phyloP scores from a whole-genome alignment of 768 basidiomycete genomes.

The Amanita muscaria region DNA sequence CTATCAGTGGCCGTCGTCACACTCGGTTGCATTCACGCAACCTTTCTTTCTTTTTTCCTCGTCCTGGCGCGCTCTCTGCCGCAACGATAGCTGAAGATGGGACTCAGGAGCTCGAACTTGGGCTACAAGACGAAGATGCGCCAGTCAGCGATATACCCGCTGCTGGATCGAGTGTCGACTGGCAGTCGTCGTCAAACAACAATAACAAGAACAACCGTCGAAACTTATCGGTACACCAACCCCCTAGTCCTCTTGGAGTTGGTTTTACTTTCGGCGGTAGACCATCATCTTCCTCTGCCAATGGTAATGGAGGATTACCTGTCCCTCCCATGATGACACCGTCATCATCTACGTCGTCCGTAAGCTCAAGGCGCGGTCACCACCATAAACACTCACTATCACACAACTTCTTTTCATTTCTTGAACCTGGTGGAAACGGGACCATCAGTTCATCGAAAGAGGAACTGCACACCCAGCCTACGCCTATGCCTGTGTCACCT shows the following conservation, averaged over 20 bases:
- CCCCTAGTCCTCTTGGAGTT: slow-evolving; percentile 33
- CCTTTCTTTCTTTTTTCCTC: slow-evolving; percentile 85
- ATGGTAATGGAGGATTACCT: neutral
- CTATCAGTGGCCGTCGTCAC: slow-evolving; percentile 38
- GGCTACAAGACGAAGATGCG: slow-evolving; percentile 24
- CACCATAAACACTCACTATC: slow-evolving; percentile 93
- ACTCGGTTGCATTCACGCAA: slow-evolving; percentile 83
- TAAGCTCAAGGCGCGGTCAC: slow-evolving; percentile 54
- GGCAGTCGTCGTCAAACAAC: no score
- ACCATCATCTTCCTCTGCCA: slow-evolving; percentile 23
- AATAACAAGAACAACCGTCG: no score
- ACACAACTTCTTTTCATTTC: slow-evolving; percentile 93
- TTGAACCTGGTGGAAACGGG: slow-evolving; percentile 55
- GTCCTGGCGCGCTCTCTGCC: slow-evolving; percentile 54
- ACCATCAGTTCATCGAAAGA: neutral
- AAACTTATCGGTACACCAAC: neutral
- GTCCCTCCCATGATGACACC: slow-evolving; percentile 21
- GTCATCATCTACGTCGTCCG: slow-evolving; percentile 18
- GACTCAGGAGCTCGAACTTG: slow-evolving; percentile 38
- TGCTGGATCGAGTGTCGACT: slow-evolving; percentile 29
- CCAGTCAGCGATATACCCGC: slow-evolving; percentile 40
- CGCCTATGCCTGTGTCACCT: slow-evolving; percentile 53
- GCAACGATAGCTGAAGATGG: slow-evolving; percentile 65
- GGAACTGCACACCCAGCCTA: slow-evolving; percentile 44
- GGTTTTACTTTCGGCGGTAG: slow-evolving; percentile 60